phyloP scores from a whole-genome alignment of 305 asterid species.

The Fraxinus dipetala region DNA sequence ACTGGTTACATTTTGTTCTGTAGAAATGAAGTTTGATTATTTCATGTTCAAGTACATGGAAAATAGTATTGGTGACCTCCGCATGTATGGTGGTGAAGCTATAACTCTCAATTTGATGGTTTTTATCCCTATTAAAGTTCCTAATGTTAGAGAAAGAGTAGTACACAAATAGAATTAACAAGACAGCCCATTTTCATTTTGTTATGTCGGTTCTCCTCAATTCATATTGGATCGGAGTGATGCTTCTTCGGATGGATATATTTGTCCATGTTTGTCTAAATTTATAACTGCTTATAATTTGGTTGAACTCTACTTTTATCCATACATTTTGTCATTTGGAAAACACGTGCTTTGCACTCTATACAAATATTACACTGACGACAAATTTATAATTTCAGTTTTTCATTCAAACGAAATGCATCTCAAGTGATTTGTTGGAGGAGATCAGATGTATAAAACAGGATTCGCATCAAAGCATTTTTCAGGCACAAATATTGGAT shows the following conservation, averaged over 20 bases:
- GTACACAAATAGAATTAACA: not conserved
- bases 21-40: constrained; percentile 39
- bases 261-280: not conserved
- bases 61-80: not conserved
- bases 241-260: not conserved
- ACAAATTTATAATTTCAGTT: not conserved
- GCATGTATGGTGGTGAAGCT: not conserved
- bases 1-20: constrained; percentile 32
- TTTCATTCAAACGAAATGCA: not conserved
- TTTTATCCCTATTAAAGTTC: not conserved
- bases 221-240: not conserved
- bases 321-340: not conserved
- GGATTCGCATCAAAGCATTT: not conserved
- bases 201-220: not conserved
- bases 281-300: not conserved
- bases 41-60: constrained; percentile 26
- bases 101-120: not conserved
- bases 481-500: not conserved
- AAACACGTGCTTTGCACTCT: not conserved
- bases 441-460: not conserved
- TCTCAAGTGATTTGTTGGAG: not conserved
- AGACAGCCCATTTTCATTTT: not conserved
- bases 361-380: not conserved
- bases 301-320: not conserved
- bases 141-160: not conserved